phyloP scores from a whole-genome alignment of 2,329 filamentous ascomycete genomes.

The Colletotrichum musicola region DNA sequence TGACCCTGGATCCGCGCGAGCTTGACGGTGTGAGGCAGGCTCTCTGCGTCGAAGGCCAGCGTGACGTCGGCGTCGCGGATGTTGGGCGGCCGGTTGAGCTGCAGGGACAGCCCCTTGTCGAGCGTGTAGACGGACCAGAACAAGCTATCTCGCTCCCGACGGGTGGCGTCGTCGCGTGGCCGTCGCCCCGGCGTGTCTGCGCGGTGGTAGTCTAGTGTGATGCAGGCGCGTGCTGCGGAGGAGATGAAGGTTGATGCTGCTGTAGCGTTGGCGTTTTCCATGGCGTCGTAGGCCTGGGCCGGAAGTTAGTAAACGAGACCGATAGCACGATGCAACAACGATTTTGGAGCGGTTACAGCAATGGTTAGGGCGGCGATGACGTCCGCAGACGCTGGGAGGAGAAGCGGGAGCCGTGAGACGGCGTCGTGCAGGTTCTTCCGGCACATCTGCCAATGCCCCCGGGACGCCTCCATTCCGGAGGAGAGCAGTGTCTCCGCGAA shows the following conservation, averaged over 20 bases:
- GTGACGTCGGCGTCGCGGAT: slow-evolving; percentile 50
- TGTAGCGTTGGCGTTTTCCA: slow-evolving; percentile 49
- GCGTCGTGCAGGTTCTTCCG: slow-evolving; percentile 44
- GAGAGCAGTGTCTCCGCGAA: slow-evolving; percentile 49
- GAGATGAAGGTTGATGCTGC: slow-evolving; percentile 53
- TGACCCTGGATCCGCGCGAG: slow-evolving; percentile 46
- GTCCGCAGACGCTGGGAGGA: slow-evolving; percentile 49
- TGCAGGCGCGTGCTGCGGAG: slow-evolving; percentile 48
- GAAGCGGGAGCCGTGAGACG: slow-evolving; percentile 40
- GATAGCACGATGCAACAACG: neutral
- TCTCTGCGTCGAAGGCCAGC: slow-evolving; percentile 37
- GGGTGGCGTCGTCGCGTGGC: slow-evolving; percentile 12
- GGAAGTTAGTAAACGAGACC: slow-evolving; percentile 42
- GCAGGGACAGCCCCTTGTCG: slow-evolving; percentile 52
- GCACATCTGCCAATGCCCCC: slow-evolving; percentile 44
- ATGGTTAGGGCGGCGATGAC: slow-evolving; percentile 45
- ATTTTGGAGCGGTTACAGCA: neutral
- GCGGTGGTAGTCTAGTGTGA: slow-evolving; percentile 50
- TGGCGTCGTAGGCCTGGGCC: slow-evolving; percentile 50
- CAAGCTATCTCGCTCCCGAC: slow-evolving; percentile 41
- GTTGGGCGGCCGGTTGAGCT: slow-evolving; percentile 49
- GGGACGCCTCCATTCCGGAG: slow-evolving; percentile 42
- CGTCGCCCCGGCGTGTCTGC: neutral
- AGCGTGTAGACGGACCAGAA: slow-evolving; percentile 53
- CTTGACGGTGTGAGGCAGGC: slow-evolving; percentile 38